Evolutionary conservation across 2,329 filamentous ascomycete genomes (phyloP).

Genomic region (Aureobasidium lini): DNA sequence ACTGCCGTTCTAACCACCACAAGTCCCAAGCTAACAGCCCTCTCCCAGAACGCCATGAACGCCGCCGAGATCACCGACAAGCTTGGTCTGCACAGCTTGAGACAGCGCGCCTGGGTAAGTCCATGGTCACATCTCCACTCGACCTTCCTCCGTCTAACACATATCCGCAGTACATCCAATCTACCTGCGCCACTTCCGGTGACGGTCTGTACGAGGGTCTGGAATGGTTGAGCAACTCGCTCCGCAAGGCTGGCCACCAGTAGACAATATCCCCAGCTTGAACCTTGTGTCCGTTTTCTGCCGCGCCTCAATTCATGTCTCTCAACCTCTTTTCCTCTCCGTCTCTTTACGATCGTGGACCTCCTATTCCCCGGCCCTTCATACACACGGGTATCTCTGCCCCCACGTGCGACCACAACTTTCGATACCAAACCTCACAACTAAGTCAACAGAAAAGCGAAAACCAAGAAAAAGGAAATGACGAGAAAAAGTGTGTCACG

Average conservation of each 20-base stretch:
- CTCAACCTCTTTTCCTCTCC: slow-evolving; percentile 7
- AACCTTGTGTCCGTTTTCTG: slow-evolving; percentile 2
- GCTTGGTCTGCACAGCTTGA: slow-evolving; percentile 97
- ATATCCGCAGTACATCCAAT: slow-evolving; percentile 78
- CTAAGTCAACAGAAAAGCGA: slow-evolving; percentile 2
- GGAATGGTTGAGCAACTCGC: slow-evolving; percentile 52
- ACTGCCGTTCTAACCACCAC: not conserved
- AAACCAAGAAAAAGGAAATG: not conserved
- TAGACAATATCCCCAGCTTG: slow-evolving; percentile 23
- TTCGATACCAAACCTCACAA: not conserved
- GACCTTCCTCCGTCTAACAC: not conserved
- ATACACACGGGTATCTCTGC: not conserved
- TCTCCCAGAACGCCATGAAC: slow-evolving; percentile 91
- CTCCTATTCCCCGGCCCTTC: not conserved
- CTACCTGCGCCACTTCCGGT: slow-evolving; percentile 96
- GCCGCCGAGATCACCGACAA: slow-evolving; percentile 99
- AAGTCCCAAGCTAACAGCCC: not conserved
- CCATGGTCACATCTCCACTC: not conserved
- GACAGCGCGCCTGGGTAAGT: slow-evolving; percentile 96
- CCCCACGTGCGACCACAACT: not conserved
- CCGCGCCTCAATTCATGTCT: slow-evolving; percentile 11
- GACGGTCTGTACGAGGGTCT: slow-evolving; percentile 99
- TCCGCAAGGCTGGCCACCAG: slow-evolving; percentile 47
- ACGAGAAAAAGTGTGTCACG: not conserved
- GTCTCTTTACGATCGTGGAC: slow-evolving; percentile 4